Conservation (phyloP, 148 eudicot species). For the Euryodendron excelsum region DNA sequence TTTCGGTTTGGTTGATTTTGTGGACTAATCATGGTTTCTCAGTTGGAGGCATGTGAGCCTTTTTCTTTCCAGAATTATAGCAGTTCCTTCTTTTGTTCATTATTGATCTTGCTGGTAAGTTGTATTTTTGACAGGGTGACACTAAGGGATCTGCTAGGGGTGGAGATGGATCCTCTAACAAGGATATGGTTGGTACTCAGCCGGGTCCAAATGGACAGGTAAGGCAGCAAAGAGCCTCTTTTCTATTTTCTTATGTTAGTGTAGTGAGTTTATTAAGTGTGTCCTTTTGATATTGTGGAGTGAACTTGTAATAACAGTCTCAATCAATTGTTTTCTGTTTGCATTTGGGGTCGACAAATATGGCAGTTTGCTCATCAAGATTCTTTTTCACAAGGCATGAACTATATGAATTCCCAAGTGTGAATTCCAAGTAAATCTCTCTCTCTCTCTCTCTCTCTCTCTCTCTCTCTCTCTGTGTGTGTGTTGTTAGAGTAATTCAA, state of each 20-base stretch:
- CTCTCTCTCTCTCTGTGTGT: background rate
- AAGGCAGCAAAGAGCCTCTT: background rate
- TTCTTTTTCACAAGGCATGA: conserved; percentile 60
- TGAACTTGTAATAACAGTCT: background rate
- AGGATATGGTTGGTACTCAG: conserved; percentile 51
- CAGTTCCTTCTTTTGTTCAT: background rate
- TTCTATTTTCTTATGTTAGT: background rate
- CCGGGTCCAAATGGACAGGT: conserved; percentile 60
- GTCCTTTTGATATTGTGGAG: background rate
- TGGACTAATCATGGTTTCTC: conserved; percentile 16
- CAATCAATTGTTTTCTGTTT: background rate
- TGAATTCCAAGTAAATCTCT: conserved; percentile 25
- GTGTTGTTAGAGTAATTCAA: background rate
- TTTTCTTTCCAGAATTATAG: background rate
- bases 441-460: conserved; percentile 12
- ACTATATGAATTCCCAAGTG: conserved; percentile 60
- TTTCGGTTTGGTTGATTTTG: conserved; percentile 15
- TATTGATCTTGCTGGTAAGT: background rate
- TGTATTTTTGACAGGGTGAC: conserved; percentile 59
- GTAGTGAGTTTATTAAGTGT: background rate
- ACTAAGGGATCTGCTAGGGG: conserved; percentile 82
- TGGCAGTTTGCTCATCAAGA: conserved; percentile 77
- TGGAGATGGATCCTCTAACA: conserved; percentile 56
- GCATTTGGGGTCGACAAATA: conserved; percentile 4
- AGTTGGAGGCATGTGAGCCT: conserved; percentile 64